A percentile compares a stretch with the other conserved stretches of the same genome.
phyloP scores from a whole-genome alignment of 139 green algal species.

The Desmodesmus armatus region DNA sequence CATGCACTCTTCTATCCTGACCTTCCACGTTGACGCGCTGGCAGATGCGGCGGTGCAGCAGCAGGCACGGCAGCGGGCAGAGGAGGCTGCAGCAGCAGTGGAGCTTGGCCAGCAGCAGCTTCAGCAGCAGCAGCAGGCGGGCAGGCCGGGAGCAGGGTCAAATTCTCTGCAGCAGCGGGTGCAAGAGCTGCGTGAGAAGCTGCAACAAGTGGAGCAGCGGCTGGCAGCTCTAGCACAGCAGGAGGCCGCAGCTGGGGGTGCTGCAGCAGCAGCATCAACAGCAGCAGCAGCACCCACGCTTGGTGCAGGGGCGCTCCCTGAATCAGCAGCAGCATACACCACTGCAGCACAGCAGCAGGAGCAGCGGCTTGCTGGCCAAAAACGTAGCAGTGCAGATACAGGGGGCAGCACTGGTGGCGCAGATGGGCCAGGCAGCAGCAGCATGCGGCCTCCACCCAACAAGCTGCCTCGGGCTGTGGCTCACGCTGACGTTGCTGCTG shows the following conservation, averaged over 20 bases:
- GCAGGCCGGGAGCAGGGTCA: constrained; percentile 4
- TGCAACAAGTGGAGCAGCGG: constrained; percentile 27
- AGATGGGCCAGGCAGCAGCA: constrained; percentile 3
- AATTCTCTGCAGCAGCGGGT: not conserved
- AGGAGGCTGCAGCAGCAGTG: constrained; percentile 6
- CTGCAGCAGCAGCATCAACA: constrained; percentile 3
- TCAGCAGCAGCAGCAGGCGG: constrained; percentile 19
- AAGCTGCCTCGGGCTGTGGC: not conserved
- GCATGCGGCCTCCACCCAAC: not conserved
- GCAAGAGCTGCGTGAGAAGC: constrained; percentile 9
- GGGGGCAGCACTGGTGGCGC: not conserved
- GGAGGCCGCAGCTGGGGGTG: not conserved
- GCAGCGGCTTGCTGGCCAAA: not conserved
- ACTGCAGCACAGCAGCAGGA: constrained; percentile 7
- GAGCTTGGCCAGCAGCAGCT: not conserved
- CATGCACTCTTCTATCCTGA: constrained; percentile 37
- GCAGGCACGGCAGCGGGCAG: constrained; percentile 36
- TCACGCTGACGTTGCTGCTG: not conserved
- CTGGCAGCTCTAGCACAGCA: constrained; percentile 1
- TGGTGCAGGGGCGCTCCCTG: not conserved
- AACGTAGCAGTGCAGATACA: no score
- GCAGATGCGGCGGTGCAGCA: constrained; percentile 34
- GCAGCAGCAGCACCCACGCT: not conserved
- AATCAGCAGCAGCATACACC: not conserved
- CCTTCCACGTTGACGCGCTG: constrained; percentile 57